Percentiles rank a stretch among this genome's conserved stretches.
phyloP scores from a whole-genome alignment of 2,329 filamentous ascomycete species.

The Verticillium longisporum region DNA sequence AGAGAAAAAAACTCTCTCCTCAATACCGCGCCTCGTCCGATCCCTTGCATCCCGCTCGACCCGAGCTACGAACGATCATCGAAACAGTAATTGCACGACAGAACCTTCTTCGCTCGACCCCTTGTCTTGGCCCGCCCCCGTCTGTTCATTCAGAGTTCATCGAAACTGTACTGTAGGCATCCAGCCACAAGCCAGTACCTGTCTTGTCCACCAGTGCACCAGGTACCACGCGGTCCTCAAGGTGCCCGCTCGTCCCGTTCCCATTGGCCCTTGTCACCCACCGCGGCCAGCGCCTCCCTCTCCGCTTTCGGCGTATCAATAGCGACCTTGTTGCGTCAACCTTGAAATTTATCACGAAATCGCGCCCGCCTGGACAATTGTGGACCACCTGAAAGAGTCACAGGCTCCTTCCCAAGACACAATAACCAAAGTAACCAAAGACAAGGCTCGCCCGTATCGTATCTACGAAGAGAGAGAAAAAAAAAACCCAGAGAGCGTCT shows the following conservation, averaged over 20 bases:
- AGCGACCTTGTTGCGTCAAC: conserved; percentile 1
- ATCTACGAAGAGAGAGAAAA: neutral
- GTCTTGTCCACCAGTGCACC: neutral
- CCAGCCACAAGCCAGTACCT: neutral
- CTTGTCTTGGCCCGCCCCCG: neutral
- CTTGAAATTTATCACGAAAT: conserved; percentile 2
- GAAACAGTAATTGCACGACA: neutral
- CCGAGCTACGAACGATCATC: neutral
- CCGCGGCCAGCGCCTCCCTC: neutral
- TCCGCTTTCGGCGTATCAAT: conserved; percentile 2
- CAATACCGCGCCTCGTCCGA: neutral
- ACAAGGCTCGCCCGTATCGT: neutral
- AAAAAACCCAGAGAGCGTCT: neutral
- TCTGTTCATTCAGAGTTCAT: neutral
- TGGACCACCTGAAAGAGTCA: neutral
- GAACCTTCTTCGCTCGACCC: neutral
- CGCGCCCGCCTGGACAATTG: neutral
- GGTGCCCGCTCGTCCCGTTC: neutral
- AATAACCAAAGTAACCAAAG: neutral
- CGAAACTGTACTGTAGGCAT: neutral
- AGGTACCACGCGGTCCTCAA: neutral
- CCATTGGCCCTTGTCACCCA: neutral
- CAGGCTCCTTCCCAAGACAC: neutral
- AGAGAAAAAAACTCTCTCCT: neutral
- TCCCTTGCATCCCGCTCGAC: neutral